Evolutionary conservation across 2,329 filamentous ascomycete genomes (phyloP), one percentile per base, ranked within the genome.

Genomic region (Trichoderma polysporum): DNA sequence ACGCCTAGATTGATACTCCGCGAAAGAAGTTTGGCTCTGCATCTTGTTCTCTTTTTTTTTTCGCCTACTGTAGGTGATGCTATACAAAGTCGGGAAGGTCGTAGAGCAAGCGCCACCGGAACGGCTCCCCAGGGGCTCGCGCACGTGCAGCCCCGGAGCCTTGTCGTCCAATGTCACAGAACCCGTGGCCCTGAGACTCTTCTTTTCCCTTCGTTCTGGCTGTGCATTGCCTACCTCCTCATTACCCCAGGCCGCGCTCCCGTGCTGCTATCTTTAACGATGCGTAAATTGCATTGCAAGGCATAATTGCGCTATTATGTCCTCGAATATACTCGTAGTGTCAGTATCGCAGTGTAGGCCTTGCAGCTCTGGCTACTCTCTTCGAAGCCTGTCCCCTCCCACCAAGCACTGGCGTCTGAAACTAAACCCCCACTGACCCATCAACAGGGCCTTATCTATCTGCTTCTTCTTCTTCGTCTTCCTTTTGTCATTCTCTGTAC

Each of bases 371-470:
- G 39, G 39, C 39, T 41, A 15, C 39, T 6, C 33, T 29, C 22
- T 5, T 22, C 47, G 7, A 50, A 25, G 19, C 47, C 19, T 19
- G 19, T 27, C 47, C 17, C 50, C 15, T 31, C 50, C 31, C 4
- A 19, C 27, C 27, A 27, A 27, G 27, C 17, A n/a, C 15, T 17
- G 60, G 47, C 49, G 60, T 22, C 60, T 64, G 60, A 52, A 64
- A 54, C 60, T 53, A 56, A 56, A 47, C 37, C 37, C 60, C 50
- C 47, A 41, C 49, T 45, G 49, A 54, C 60, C 60, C 60, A 64
- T 64, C 50, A 54, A 35, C 60, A 63, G 50, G 50, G 60, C 49
- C 60, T 56, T 27, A 47, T 64, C 50, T 64, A 33, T 41, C 27
- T 25, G 25, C 39, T 19, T 54, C 19, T 41, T 45, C 60, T 9